Evolutionary conservation across 495 filamentous ascomycete genomes (phyloP).

Genomic region (Melanomma pulvis-pyrius): DNA sequence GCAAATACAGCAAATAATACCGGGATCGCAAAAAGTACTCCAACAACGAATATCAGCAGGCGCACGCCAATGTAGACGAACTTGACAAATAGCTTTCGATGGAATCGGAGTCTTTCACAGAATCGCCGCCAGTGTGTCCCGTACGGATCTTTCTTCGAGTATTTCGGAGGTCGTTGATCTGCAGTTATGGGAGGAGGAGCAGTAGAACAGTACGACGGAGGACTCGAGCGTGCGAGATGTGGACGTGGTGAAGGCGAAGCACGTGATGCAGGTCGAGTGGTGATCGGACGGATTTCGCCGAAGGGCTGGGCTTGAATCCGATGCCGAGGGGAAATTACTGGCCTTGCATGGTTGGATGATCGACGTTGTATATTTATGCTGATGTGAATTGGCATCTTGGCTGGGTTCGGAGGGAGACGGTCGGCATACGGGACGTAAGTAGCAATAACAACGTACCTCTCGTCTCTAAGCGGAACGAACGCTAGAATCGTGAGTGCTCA

Average conservation of each 20-base stretch:
- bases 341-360: neutral
- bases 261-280: neutral
- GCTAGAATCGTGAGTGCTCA: neutral
- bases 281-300: neutral
- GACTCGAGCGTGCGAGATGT: neutral
- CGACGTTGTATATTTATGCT: neutral
- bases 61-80: neutral
- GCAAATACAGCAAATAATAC: neutral
- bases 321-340: neutral
- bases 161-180: conserved; percentile 1
- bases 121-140: neutral
- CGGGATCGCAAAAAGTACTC: neutral
- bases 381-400: neutral
- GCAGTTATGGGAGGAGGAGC: neutral
- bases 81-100: neutral
- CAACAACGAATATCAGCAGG: neutral
- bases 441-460: neutral
- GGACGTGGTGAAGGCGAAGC: neutral
- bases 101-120: neutral
- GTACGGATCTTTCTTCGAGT: conserved; percentile 9
- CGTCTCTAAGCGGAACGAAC: neutral
- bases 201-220: neutral
- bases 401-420: neutral
- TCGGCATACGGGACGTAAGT: neutral
- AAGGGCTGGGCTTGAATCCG: neutral